phyloP scores from a whole-genome alignment of 306 rosid genomes.

The Cicer yamashitae region DNA sequence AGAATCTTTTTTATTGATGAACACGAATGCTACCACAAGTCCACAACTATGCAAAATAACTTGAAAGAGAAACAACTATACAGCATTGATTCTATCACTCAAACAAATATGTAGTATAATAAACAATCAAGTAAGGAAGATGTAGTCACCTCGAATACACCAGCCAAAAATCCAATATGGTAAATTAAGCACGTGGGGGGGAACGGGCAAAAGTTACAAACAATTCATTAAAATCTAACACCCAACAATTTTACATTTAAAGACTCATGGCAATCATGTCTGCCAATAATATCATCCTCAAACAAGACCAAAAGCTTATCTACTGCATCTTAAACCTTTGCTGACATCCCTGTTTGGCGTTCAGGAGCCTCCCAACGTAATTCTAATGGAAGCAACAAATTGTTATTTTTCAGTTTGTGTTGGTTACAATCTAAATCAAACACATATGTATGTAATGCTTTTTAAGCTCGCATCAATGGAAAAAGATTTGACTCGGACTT shows the following conservation, averaged over 20 bases:
- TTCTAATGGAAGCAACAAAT: not conserved
- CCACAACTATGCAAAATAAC: not conserved
- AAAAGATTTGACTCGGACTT: slow-evolving; percentile 22
- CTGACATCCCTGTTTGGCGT: slow-evolving; percentile 16
- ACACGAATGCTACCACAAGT: not conserved
- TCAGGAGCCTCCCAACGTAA: not conserved
- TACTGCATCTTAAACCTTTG: slow-evolving; percentile 51
- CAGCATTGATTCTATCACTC: slow-evolving; percentile 28
- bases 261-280: slow-evolving; percentile 41
- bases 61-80: not conserved
- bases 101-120: slow-evolving; percentile 29
- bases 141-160: slow-evolving; percentile 31
- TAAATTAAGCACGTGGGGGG: slow-evolving; percentile 37
- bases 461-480: slow-evolving; percentile 37
- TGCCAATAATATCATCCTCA: slow-evolving; percentile 35
- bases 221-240: slow-evolving; percentile 41
- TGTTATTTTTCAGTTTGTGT: not conserved
- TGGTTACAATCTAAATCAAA: not conserved
- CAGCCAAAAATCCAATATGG: slow-evolving; percentile 38
- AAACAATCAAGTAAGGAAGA: slow-evolving; percentile 31
- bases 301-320: slow-evolving; percentile 29
- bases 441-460: not conserved
- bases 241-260: slow-evolving; percentile 42
- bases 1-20: no score
- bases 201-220: slow-evolving; percentile 35